Conservation (phyloP, 2,329 filamentous ascomycete species). For the Madurella fahalii region DNA sequence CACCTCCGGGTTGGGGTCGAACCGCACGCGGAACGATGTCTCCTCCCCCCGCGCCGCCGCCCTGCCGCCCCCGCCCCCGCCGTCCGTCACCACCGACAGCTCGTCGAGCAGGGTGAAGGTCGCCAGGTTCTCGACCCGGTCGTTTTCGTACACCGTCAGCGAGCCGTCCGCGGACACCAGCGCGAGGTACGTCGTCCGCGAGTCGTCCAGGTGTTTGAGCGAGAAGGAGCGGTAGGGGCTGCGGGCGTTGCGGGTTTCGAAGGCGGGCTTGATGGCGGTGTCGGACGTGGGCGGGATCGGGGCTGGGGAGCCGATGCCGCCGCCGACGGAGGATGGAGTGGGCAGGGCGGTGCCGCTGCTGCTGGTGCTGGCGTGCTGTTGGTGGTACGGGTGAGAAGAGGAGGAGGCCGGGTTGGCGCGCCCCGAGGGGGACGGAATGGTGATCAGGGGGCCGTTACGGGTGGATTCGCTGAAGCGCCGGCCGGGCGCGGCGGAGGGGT, state of each 20-base stretch:
- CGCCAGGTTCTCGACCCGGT: conserved; percentile 74
- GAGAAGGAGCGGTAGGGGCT: conserved; percentile 77
- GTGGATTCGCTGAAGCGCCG: conserved; percentile 67
- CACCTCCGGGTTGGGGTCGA: conserved; percentile 82
- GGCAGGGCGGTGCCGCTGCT: conserved; percentile 8
- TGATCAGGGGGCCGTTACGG: conserved; percentile 26
- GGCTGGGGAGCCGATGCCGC: background rate
- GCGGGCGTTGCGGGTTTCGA: conserved; percentile 54
- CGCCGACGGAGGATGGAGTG: background rate
- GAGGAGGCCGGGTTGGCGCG: background rate
- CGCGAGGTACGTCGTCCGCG: conserved; percentile 77
- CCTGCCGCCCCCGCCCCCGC: conserved; percentile 37
- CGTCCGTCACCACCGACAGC: conserved; percentile 42
- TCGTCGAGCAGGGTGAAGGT: conserved; percentile 74
- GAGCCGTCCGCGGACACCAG: conserved; percentile 79
- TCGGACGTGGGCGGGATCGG: background rate
- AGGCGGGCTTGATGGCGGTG: conserved; percentile 41
- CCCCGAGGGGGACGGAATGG: conserved; percentile 10
- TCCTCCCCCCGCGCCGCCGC: conserved; percentile 73
- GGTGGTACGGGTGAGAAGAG: background rate
- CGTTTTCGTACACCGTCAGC: conserved; percentile 77
- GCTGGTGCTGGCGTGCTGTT: conserved; percentile 25
- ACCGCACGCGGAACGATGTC: conserved; percentile 78
- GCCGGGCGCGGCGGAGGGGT: conserved; percentile 73
- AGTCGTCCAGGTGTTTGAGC: conserved; percentile 76